Percentiles rank a stretch among this genome's conserved stretches.
Evolutionary conservation across 345 rosid genomes (phyloP).

Genomic region (Carallia pectinifolia): DNA sequence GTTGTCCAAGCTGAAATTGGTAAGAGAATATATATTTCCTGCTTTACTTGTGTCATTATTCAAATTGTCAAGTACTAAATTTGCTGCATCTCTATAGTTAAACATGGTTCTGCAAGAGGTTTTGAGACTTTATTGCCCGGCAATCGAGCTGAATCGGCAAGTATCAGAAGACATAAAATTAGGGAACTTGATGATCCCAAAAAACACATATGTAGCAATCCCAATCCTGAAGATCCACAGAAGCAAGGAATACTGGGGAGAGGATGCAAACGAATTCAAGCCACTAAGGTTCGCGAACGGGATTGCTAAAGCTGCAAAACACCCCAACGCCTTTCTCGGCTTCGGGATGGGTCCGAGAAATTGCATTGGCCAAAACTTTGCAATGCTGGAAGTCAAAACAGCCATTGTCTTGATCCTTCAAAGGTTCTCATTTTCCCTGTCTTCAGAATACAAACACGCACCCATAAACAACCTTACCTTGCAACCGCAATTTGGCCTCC

Average conservation of each 20-base stretch:
- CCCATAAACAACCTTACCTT: constrained; percentile 67
- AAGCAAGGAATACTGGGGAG: constrained; percentile 73
- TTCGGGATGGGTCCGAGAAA: constrained; percentile 74
- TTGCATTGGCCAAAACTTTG: constrained; percentile 82
- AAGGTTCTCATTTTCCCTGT: constrained; percentile 57
- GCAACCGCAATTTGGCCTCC: constrained; percentile 81
- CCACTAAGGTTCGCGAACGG: constrained; percentile 72
- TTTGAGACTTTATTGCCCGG: constrained; percentile 21
- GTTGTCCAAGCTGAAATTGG: constrained; percentile 46
- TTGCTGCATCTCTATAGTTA: constrained; percentile 1
- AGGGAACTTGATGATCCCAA: constrained; percentile 75
- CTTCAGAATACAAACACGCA: constrained; percentile 73
- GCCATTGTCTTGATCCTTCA: constrained; percentile 61
- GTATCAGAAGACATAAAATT: constrained; percentile 40
- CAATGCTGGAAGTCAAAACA: constrained; percentile 71
- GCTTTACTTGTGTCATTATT: background rate
- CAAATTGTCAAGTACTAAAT: background rate
- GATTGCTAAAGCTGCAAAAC: constrained; percentile 67
- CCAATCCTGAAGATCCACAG: constrained; percentile 80
- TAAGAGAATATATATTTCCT: constrained; percentile 11
- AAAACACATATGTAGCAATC: constrained; percentile 59
- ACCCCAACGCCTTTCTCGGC: constrained; percentile 65
- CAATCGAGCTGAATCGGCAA: constrained; percentile 6
- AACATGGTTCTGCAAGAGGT: constrained; percentile 24
- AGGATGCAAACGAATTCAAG: constrained; percentile 70